Base-by-base conservation (phyloP, 164 flowering plant species). In the Tetracentron sinense region DNA sequence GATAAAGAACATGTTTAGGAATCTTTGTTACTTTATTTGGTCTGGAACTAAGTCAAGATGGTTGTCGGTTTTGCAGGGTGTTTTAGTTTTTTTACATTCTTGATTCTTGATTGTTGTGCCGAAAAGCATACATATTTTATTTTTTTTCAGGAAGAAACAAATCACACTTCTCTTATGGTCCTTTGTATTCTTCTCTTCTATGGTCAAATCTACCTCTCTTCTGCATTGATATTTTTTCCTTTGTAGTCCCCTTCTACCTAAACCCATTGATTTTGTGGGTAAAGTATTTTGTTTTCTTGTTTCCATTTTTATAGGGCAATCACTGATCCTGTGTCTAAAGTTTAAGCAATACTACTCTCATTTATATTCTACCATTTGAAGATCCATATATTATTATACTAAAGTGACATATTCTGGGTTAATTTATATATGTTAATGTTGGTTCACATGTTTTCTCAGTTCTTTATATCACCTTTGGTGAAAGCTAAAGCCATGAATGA, bases 401-500 rank as follows among this genome's bases (percentile, higher is more conserved):
- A 26, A 49, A 20, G 23, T 20, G 21, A 26, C 4, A 25, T 3
- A 8, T 20, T 52, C 25, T 52, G 55, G 55, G 25, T 6, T 15
- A 44, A 10, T 10, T 51, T 65, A 28, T 48, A 57, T 19, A 52
- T 49, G 48, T 38, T 56, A 50, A 53, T 30, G 21, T n/a, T 42
- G 3, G 1, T 66, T 50, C 15, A 22, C 58, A 22, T 64, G 10
- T 95, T 95, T 79, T 88, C 99, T 52, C 96, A 92, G 71, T 95
- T 95, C 70, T 95, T 92, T 72, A 68, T 85, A 67, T 88, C 99
- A 46, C 99, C 99, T 48, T 75, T 95, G 30, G 79, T 95, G 58
- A 95, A 95, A 81, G 69, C 71, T 64, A 97, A 95, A 74, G 97
- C 97, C 56, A 92, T 95, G 99, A n/a, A n/a, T n/a, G n/a, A n/a